phyloP scores from a whole-genome alignment of 257 asterid species.

The Solanum acaule region DNA sequence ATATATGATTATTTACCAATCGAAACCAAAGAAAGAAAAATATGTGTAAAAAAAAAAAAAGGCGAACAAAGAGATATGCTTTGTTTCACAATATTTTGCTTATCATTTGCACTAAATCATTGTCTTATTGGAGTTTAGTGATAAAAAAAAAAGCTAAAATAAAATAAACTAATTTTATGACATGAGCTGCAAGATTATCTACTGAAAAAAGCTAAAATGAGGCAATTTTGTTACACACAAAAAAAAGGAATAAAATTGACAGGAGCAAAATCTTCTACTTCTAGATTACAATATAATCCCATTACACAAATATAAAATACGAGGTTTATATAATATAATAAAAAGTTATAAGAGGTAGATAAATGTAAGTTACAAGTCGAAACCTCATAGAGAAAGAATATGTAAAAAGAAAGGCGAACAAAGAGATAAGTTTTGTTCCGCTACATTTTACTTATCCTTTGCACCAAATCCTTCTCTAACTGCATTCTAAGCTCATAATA shows the following conservation, averaged over 20 bases:
- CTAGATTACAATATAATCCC: not conserved
- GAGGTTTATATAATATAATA: not conserved
- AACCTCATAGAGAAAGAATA: not conserved
- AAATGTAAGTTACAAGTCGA: not conserved
- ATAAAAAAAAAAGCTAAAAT: not conserved
- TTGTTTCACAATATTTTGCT: not conserved
- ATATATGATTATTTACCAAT: not conserved
- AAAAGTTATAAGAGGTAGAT: not conserved
- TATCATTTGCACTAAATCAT: not conserved
- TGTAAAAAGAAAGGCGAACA: not conserved
- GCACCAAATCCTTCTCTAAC: constrained; percentile 2
- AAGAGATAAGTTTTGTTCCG: not conserved
- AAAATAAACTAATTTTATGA: not conserved
- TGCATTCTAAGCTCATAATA: not conserved
- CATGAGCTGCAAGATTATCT: not conserved
- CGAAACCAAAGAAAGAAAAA: not conserved
- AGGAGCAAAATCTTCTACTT: not conserved
- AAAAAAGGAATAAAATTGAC: not conserved
- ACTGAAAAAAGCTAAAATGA: not conserved
- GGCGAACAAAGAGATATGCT: not conserved
- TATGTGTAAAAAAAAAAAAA: too few species aligned
- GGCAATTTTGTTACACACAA: not conserved
- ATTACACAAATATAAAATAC: not conserved
- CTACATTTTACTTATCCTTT: not conserved
- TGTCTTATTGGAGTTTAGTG: too few species aligned